Base-by-base conservation (phyloP, 2,329 filamentous ascomycete genomes). In the Nigrospora osmanthi region DNA sequence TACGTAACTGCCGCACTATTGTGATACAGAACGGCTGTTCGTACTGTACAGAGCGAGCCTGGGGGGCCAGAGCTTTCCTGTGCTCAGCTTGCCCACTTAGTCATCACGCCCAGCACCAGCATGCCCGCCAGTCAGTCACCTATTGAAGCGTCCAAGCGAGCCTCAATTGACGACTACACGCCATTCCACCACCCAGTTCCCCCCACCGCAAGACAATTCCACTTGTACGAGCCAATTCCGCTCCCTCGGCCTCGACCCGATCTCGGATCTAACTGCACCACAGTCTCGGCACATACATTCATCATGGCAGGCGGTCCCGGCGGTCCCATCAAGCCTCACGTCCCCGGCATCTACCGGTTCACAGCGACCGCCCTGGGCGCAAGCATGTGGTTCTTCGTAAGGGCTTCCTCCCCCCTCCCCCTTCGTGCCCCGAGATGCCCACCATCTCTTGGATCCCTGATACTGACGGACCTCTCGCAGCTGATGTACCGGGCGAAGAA, bases 381-480 rank as follows among this genome's bases (percentile, higher is more conserved):
- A 45, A 87, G 86, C 71, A 98, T 97, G 93, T 98, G 93, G 93
- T 97, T 98, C 72, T 98, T 93, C 68, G 90, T 97, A 80, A 62
- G 85, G 73, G 45, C 48, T 40, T 47, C 38, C 19, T 45, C 14
- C 12, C 11, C 45, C 48, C 40, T 47, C 38, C 19, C 46, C 14
- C 12, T 11, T 23, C 12, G 10, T 15, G 13, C 28, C 19, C 17
- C 11, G 11, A 33, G 19, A n/a, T n/a, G n/a, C n/a, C n/a, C n/a
- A n/a, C n/a, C n/a, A n/a, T n/a, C n/a, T n/a, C n/a, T n/a, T n/a
- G n/a, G n/a, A n/a, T n/a, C n/a, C n/a, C n/a, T 51, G 55, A 45
- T 54, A 33, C 47, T 57, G 42, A 54, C 46, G 37, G 35, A 42
- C 30, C 43, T n/a, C 9, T n/a, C 49, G 34, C 59, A 95, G 90